These are phyloP conservation scores for Ampelocalamus luodianensis DNA, from an alignment of 176 grass and related monocot species.

Conservation along the genomic window DNA sequence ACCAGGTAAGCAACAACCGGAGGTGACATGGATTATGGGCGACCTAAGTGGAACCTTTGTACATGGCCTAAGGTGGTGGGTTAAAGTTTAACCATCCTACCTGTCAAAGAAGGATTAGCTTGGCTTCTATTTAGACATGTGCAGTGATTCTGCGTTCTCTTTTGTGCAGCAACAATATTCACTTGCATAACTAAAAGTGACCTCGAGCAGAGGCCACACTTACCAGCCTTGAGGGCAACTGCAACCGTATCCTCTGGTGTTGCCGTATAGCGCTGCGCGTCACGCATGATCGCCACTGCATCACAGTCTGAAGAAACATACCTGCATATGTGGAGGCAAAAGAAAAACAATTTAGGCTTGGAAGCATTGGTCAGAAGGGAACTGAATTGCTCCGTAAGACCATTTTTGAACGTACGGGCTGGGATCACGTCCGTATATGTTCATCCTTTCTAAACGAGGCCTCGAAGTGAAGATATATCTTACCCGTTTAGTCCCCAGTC, in stretches of 20 bases:
- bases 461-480: background rate
- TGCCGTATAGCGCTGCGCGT: constrained; percentile 43
- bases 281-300: constrained; percentile 55
- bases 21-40: no score
- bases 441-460: background rate
- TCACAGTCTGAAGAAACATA: constrained; percentile 85
- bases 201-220: background rate
- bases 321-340: constrained; percentile 8
- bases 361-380: no score
- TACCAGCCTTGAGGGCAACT: constrained; percentile 63
- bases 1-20: no score
- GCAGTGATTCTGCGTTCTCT: no score
- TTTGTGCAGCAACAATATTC: no score
- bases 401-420: background rate
- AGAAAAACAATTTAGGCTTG: background rate
- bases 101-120: no score
- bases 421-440: background rate
- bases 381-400: background rate
- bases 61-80: background rate
- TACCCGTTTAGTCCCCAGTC: constrained; percentile 61
- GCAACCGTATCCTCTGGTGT: constrained; percentile 77
- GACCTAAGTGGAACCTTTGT: no score
- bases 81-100: background rate
- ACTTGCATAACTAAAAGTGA: no score
- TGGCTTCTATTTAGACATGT: no score